Percentiles rank a stretch among this genome's conserved stretches.
These are phyloP conservation scores for Ogataea hybrid DNA, from an alignment of 1,139 yeast species.

Conservation along the genomic window DNA sequence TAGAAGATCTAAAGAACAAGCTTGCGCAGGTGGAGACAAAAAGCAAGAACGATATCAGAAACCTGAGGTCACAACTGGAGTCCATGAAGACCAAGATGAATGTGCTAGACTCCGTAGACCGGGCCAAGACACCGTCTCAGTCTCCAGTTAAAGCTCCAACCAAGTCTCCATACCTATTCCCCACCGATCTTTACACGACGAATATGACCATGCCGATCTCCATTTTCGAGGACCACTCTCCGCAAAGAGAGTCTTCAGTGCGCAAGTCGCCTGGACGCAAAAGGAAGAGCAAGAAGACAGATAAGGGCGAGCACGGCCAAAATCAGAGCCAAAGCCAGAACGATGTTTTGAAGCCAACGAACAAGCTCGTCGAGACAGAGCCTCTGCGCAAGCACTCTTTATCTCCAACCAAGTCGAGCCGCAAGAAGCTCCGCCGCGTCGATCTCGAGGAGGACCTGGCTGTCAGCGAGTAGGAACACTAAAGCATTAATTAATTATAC, in stretches of 20 bases:
- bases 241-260: conserved; percentile 8
- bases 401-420: conserved; percentile 16
- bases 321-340: background rate
- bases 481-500: background rate
- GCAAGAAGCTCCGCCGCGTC: conserved; percentile 20
- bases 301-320: background rate
- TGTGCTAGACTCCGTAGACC: conserved; percentile 15
- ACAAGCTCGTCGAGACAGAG: conserved; percentile 1
- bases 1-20: conserved; percentile 2
- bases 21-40: conserved; percentile 10
- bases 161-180: conserved; percentile 15
- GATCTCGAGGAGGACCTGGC: conserved; percentile 17
- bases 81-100: conserved; percentile 17
- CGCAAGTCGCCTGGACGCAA: conserved; percentile 7
- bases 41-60: conserved; percentile 13
- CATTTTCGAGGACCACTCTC: conserved; percentile 11
- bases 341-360: conserved; percentile 3
- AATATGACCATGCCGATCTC: conserved; percentile 2
- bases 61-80: conserved; percentile 17
- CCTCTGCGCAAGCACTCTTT: conserved; percentile 13
- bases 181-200: conserved; percentile 5
- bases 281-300: conserved; percentile 8
- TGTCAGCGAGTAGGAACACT: conserved; percentile 14
- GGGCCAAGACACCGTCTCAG: conserved; percentile 11
- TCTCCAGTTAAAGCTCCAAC: conserved; percentile 9